phyloP scores from a whole-genome alignment of 352 stramenopile species.

The Phytophthora podocarpi region DNA sequence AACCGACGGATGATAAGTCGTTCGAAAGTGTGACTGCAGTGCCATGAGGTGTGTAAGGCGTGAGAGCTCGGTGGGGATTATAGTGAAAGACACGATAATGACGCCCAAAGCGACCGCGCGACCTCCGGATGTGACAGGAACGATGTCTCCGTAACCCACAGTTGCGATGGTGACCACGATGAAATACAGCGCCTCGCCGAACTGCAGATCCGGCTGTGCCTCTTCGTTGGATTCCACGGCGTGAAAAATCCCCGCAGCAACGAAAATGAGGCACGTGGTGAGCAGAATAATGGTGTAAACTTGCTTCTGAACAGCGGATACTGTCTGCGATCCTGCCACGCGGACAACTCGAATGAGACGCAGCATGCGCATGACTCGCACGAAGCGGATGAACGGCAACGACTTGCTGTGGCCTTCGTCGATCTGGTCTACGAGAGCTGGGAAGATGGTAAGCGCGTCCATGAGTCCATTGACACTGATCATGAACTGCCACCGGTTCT shows the following conservation, averaged over 20 bases:
- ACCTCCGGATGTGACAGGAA: conserved; percentile 44
- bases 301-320: conserved; percentile 70
- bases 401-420: conserved; percentile 21
- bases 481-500: conserved; percentile 55
- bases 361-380: conserved; percentile 63
- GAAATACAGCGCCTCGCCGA: conserved; percentile 67
- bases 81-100: conserved; percentile 63
- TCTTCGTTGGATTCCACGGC: conserved; percentile 45
- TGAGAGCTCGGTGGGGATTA: conserved; percentile 60
- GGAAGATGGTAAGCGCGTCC: conserved; percentile 66
- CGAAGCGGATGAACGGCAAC: conserved; percentile 66
- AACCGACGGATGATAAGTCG: conserved; percentile 53
- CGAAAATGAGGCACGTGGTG: conserved; percentile 69
- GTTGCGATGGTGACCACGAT: conserved; percentile 63
- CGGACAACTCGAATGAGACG: conserved; percentile 58
- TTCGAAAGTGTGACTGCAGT: conserved; percentile 71
- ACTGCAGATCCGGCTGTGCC: conserved; percentile 40
- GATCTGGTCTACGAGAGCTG: conserved; percentile 48
- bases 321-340: conserved; percentile 44
- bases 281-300: conserved; percentile 70
- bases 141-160: conserved; percentile 62
- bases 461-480: conserved; percentile 63
- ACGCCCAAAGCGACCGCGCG: conserved; percentile 51
- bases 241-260: conserved; percentile 64
- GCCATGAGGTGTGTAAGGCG: conserved; percentile 58